A percentile compares a stretch with the other conserved stretches of the same genome.
Evolutionary conservation across 2,329 filamentous ascomycete genomes (phyloP).

Genomic region (Cryphonectria nitschkei): DNA sequence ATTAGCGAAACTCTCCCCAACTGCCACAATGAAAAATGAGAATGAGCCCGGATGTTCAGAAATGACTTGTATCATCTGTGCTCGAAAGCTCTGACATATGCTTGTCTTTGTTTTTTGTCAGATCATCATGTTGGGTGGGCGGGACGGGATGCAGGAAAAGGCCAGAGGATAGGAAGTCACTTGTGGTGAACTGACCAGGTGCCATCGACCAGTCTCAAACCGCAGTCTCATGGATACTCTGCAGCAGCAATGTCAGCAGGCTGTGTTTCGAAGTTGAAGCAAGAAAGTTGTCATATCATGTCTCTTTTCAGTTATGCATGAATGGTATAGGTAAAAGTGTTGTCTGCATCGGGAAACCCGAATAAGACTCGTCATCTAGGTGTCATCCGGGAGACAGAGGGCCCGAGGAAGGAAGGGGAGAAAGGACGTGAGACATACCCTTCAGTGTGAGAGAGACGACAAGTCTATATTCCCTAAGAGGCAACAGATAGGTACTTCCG

Average conservation of each 20-base stretch:
- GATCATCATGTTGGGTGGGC: slow-evolving; percentile 70
- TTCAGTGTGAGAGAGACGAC: slow-evolving; percentile 28
- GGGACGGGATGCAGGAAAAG: neutral
- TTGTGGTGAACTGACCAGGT: slow-evolving; percentile 21
- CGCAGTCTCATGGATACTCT: neutral
- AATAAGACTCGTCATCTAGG: slow-evolving; percentile 81
- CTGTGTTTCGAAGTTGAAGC: slow-evolving; percentile 18
- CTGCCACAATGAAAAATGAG: slow-evolving; percentile 6
- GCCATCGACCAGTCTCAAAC: neutral
- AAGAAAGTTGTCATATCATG: slow-evolving; percentile 43
- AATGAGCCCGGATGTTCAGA: slow-evolving; percentile 41
- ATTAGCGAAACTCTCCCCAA: slow-evolving; percentile 36
- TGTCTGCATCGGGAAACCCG: slow-evolving; percentile 73
- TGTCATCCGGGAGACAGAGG: slow-evolving; percentile 43
- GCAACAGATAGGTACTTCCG: too few species aligned
- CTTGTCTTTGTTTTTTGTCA: slow-evolving; percentile 80
- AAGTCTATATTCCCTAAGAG: neutral
- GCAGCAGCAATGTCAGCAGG: slow-evolving; percentile 21
- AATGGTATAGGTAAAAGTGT: slow-evolving; percentile 69
- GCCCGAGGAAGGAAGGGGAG: neutral
- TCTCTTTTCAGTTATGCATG: slow-evolving; percentile 57
- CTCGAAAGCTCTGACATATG: slow-evolving; percentile 88
- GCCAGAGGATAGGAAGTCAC: neutral
- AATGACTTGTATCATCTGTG: slow-evolving; percentile 53
- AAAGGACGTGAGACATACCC: slow-evolving; percentile 30